Conservation (phyloP, 257 asterid genomes). For the Avicennia marina region DNA sequence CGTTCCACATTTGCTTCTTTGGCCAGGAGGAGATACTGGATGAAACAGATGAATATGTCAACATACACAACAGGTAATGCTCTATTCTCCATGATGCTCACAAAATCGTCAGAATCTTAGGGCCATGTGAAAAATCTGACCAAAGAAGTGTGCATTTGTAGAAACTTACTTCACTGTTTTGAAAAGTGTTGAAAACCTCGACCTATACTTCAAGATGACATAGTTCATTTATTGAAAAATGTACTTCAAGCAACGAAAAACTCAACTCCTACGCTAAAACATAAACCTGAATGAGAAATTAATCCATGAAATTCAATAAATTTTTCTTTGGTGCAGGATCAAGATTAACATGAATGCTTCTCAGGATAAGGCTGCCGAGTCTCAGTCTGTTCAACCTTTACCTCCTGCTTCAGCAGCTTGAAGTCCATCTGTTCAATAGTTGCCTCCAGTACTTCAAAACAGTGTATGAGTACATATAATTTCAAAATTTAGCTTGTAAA, state of each 20-base stretch:
- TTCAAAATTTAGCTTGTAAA: slow-evolving; percentile 11
- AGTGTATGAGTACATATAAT: slow-evolving; percentile 11
- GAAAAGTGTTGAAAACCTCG: too few relatives aligned
- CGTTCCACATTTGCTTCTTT: background rate
- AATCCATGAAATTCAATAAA: too few relatives aligned
- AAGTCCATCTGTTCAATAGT: slow-evolving; percentile 13
- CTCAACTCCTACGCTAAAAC: too few relatives aligned
- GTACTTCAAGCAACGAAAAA: too few relatives aligned
- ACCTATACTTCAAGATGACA: too few relatives aligned
- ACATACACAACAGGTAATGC: slow-evolving; percentile 90
- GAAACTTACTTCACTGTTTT: too few relatives aligned
- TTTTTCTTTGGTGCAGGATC: slow-evolving; percentile 59
- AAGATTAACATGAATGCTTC: slow-evolving; percentile 86
- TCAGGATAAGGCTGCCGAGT: slow-evolving; percentile 41
- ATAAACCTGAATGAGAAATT: too few relatives aligned
- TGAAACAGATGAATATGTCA: slow-evolving; percentile 94
- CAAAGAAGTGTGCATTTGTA: too few relatives aligned
- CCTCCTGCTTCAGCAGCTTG: slow-evolving; percentile 15
- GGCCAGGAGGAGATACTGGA: slow-evolving; percentile 96
- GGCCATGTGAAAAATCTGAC: too few relatives aligned
- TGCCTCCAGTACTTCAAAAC: slow-evolving; percentile 19
- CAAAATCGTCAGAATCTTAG: background rate
- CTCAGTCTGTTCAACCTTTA: slow-evolving; percentile 21
- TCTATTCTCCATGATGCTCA: background rate
- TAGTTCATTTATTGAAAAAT: too few relatives aligned